Evolutionary conservation across 108 stramenopile genomes (phyloP).

Genomic region (Cyclotella sp.): DNA sequence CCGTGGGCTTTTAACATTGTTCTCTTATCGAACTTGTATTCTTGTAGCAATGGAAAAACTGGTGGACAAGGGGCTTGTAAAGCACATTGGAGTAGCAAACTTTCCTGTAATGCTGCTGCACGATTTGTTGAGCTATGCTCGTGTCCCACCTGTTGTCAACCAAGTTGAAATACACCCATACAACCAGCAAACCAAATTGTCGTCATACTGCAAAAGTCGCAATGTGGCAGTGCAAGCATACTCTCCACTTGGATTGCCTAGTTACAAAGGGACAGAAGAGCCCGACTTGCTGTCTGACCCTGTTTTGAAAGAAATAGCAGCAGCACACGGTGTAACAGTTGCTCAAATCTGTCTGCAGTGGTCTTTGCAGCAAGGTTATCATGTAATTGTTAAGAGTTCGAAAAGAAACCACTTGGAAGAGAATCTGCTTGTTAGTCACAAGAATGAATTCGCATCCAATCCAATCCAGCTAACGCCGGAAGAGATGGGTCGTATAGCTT

Average conservation of each 20-base stretch:
- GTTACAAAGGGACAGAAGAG: conserved; percentile 65
- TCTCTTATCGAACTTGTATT: conserved; percentile 41
- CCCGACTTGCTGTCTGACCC: conserved; percentile 64
- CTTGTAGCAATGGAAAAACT: conserved; percentile 84
- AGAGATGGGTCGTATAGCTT: conserved; percentile 66
- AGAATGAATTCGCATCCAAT: conserved; percentile 36
- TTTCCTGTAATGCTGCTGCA: conserved; percentile 81
- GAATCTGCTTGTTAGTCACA: conserved; percentile 42
- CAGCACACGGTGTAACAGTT: conserved; percentile 52
- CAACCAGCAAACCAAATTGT: conserved; percentile 73
- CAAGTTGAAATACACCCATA: conserved; percentile 93
- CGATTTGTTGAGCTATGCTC: conserved; percentile 68
- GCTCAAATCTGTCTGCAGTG: conserved; percentile 73
- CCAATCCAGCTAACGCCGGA: conserved; percentile 23
- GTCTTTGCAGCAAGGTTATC: conserved; percentile 73
- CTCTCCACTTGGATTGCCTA: conserved; percentile 80
- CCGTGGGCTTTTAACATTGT: background rate
- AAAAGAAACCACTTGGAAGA: conserved; percentile 59
- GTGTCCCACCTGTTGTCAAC: conserved; percentile 78
- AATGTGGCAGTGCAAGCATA: conserved; percentile 83
- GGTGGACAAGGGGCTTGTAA: conserved; percentile 72
- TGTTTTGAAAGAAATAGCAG: conserved; percentile 56
- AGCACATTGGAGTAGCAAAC: conserved; percentile 87
- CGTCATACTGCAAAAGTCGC: conserved; percentile 70
- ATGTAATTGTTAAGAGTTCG: conserved; percentile 69